Conservation (phyloP, 345 rosid genomes). For the Euphorbia lathyris region DNA sequence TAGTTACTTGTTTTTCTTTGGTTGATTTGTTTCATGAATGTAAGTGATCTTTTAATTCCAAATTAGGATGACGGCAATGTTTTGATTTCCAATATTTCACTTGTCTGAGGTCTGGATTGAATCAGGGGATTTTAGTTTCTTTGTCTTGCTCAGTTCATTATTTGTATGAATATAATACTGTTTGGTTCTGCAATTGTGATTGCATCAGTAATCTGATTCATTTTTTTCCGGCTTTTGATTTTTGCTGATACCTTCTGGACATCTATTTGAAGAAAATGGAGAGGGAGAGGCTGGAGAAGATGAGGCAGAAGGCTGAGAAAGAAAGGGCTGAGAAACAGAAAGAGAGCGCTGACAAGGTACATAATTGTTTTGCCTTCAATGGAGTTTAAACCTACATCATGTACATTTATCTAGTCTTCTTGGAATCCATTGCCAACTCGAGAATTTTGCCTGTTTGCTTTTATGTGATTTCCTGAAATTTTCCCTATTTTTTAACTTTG, state of each 20-base stretch:
- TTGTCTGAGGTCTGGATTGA: not conserved
- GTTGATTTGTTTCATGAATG: not conserved
- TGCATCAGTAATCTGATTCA: not conserved
- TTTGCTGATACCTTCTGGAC: constrained; percentile 8
- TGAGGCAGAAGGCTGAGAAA: constrained; percentile 56
- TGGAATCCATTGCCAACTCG: not conserved
- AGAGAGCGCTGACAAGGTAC: constrained; percentile 54
- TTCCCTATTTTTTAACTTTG: not conserved
- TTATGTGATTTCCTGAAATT: not conserved
- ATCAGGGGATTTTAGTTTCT: not conserved
- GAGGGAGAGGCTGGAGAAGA: constrained; percentile 66
- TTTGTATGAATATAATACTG: not conserved
- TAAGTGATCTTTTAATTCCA: not conserved
- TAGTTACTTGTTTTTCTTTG: not conserved
- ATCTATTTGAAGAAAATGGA: constrained; percentile 65
- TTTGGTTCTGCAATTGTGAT: not conserved
- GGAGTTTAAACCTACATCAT: not conserved
- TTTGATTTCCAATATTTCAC: not conserved
- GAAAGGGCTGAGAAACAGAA: constrained; percentile 53
- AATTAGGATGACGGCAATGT: not conserved
- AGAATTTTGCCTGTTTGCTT: not conserved
- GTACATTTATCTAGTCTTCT: not conserved
- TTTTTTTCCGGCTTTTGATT: not conserved
- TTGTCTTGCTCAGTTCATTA: no score
- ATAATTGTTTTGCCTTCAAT: not conserved